A percentile compares a stretch with the other conserved stretches of the same genome.
phyloP scores from a whole-genome alignment of 805 yeast genomes.

The Cyberlindnera lachancei region DNA sequence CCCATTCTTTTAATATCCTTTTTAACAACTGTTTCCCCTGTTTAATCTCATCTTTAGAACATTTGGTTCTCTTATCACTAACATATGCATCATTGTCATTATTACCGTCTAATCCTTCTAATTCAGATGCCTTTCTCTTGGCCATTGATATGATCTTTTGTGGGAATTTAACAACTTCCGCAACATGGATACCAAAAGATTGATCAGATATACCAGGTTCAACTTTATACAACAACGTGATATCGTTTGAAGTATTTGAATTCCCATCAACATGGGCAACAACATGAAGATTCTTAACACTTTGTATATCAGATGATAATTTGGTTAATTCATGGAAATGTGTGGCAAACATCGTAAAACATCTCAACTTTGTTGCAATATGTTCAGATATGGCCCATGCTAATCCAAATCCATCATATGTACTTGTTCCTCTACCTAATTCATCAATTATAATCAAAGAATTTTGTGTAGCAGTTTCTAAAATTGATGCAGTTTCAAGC shows the following conservation, averaged over 20 bases:
- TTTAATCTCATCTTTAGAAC: conserved; percentile 42
- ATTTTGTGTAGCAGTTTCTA: conserved; percentile 68
- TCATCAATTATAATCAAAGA: conserved; percentile 90
- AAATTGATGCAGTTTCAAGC: conserved; percentile 86
- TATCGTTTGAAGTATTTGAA: conserved; percentile 43
- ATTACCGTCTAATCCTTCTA: conserved; percentile 77
- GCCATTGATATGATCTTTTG: conserved; percentile 89
- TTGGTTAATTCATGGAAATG: conserved; percentile 95
- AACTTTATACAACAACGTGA: conserved; percentile 87
- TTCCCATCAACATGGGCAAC: conserved; percentile 75
- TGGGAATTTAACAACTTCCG: conserved; percentile 92
- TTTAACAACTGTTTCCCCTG: conserved; percentile 45
- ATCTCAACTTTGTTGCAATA: conserved; percentile 58
- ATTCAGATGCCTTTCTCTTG: conserved; percentile 82
- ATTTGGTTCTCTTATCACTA: conserved; percentile 36
- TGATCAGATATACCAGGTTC: conserved; percentile 94
- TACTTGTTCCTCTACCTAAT: conserved; percentile 72
- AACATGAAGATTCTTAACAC: conserved; percentile 82
- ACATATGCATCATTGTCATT: conserved; percentile 39
- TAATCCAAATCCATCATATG: conserved; percentile 95
- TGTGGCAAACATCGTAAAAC: conserved; percentile 90
- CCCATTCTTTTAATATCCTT: conserved; percentile 35
- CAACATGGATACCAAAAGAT: conserved; percentile 96
- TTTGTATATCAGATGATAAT: conserved; percentile 51
- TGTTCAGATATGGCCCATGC: conserved; percentile 96